phyloP scores from a whole-genome alignment of 2,329 filamentous ascomycete species.

The Botrytis medusae region DNA sequence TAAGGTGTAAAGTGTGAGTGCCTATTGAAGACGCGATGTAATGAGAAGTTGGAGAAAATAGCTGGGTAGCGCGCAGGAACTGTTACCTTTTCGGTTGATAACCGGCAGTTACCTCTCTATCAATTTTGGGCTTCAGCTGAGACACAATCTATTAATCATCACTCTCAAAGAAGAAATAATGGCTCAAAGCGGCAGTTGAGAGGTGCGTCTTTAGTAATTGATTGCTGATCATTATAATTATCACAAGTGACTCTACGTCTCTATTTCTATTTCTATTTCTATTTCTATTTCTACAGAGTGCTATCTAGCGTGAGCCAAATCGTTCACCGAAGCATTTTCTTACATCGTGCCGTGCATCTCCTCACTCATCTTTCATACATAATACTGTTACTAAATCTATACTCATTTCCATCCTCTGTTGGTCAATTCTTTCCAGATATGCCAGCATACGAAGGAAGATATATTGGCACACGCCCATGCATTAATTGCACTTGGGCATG shows the following conservation, averaged over 20 bases:
- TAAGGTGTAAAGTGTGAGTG: constrained; percentile 3
- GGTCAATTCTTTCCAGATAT: background rate
- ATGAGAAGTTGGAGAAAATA: constrained; percentile 7
- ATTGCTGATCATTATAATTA: background rate
- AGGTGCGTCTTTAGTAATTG: background rate
- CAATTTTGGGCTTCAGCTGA: background rate
- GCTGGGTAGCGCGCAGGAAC: constrained; percentile 3
- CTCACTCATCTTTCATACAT: background rate
- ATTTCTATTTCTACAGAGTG: too few relatives aligned
- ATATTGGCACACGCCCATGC: background rate
- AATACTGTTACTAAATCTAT: background rate
- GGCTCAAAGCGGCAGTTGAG: background rate
- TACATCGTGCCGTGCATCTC: background rate
- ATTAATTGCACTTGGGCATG: background rate
- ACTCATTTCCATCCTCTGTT: background rate
- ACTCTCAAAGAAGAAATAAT: background rate
- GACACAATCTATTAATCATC: background rate
- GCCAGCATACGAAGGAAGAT: background rate
- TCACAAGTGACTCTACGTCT: background rate
- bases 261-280: background rate
- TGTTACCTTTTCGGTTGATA: constrained; percentile 12
- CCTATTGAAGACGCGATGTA: constrained; percentile 12
- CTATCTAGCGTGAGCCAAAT: background rate
- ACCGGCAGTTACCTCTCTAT: constrained; percentile 1
- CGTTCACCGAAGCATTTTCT: background rate